Evolutionary conservation across 306 rosid species (phyloP).

Genomic region (Cyamopsis tetragonoloba): DNA sequence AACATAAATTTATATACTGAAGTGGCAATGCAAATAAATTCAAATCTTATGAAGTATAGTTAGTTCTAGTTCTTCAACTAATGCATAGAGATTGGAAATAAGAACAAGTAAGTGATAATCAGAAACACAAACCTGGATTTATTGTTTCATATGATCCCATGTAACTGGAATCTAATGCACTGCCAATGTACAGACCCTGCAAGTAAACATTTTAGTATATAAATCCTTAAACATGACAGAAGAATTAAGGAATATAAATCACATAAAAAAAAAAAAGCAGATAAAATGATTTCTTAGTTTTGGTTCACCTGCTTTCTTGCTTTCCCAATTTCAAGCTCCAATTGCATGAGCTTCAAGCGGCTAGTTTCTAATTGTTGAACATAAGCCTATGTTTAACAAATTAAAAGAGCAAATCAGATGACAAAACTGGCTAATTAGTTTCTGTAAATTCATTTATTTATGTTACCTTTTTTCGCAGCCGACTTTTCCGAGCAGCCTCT

Average conservation of each 20-base stretch:
- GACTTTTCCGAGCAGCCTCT: conserved; percentile 84
- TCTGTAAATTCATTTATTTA: neutral
- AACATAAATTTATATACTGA: neutral
- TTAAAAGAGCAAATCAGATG: conserved; percentile 21
- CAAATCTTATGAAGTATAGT: no score
- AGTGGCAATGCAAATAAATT: neutral
- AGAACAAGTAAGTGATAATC: neutral
- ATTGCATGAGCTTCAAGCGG: conserved; percentile 66
- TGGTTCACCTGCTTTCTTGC: conserved; percentile 65
- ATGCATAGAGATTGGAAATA: neutral
- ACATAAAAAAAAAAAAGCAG: neutral
- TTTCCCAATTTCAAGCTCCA: conserved; percentile 73
- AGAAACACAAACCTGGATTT: conserved; percentile 60
- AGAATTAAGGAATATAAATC: neutral
- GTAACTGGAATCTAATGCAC: conserved; percentile 40
- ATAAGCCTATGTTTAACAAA: conserved; percentile 62
- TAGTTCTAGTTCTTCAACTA: conserved; percentile 1
- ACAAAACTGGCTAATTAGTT: conserved; percentile 14
- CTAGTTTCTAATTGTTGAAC: conserved; percentile 83
- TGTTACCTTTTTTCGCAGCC: conserved; percentile 69
- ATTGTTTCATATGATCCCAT: conserved; percentile 49
- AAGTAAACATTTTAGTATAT: conserved; percentile 21
- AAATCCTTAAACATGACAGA: neutral
- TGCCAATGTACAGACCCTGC: conserved; percentile 49
- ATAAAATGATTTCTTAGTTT: conserved; percentile 9